Conservation (phyloP, 2,329 filamentous ascomycete species). For the Geosmithia putterillii region DNA sequence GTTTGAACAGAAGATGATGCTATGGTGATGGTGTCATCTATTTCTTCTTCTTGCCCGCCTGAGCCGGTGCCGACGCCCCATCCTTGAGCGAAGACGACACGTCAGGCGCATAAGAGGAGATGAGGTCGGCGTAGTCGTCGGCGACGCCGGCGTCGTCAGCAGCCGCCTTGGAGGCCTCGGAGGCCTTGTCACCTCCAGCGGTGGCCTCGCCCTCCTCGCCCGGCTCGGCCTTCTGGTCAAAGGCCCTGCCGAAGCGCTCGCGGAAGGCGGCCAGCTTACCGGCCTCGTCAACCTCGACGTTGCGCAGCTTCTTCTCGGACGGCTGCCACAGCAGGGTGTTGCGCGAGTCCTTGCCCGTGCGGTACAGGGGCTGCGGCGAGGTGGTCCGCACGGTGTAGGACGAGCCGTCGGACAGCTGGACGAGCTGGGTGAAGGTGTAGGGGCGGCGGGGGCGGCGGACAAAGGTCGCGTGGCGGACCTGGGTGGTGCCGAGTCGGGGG, state of each 20-base stretch:
- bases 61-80: constrained; percentile 18
- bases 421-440: constrained; percentile 94
- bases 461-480: constrained; percentile 73
- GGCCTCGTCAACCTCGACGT: constrained; percentile 90
- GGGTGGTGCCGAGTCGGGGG: constrained; percentile 22
- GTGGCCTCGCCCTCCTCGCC: constrained; percentile 11
- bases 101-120: constrained; percentile 34
- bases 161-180: neutral
- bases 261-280: constrained; percentile 81
- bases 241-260: constrained; percentile 69
- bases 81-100: constrained; percentile 21
- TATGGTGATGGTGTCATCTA: constrained; percentile 13
- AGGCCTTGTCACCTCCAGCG: neutral
- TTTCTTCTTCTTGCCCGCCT: constrained; percentile 28
- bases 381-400: constrained; percentile 73
- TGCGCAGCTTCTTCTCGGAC: constrained; percentile 63
- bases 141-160: constrained; percentile 3
- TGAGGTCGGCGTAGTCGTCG: constrained; percentile 32
- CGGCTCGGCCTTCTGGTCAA: constrained; percentile 46
- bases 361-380: constrained; percentile 50
- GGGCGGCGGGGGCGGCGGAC: constrained; percentile 80
- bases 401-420: constrained; percentile 83
- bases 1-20: no score
- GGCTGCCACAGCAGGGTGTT: constrained; percentile 93
- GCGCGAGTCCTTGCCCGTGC: constrained; percentile 65